Base-by-base conservation (phyloP, 2,329 filamentous ascomycete genomes). In the Coniochaeta prunicola region DNA sequence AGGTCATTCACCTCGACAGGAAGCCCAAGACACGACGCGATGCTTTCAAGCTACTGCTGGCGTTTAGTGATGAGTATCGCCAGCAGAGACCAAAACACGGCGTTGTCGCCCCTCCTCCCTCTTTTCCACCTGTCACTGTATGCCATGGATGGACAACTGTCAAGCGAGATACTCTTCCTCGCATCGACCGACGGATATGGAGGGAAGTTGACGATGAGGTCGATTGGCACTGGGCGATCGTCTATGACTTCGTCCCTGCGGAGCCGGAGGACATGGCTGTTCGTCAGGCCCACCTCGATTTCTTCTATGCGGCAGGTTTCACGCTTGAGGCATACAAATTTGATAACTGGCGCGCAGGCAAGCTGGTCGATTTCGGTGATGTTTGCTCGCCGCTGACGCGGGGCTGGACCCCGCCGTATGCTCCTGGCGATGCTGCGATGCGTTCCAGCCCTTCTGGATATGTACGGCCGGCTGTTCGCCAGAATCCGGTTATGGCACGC, bases 311-410 rank as follows among this genome's bases (percentile, higher is more conserved):
- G 30, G 38, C 30, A 26, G 56, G 56, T 24, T 48, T 57, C 26
- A 24, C 38, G 6, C 9, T 57, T 10, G 31, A 57, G 19, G 6
- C 38, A 26, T 57, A 57, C 26, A 42, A 26, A 24, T 8, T 9
- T 17, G 56, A 57, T 19, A 57, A 57, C 24, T 57, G 56, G 56
- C 38, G 56, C 5, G 56, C 33, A 9, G 56, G 56, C 4, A 4
- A 24, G 33, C 56, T 57, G 28, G 56, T 57, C 4, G 56, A 57
- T 19, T 45, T 57, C 24, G 9, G 34, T 42, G 38, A 57, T 42
- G n/a, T n/a, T n/a, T n/a, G n/a, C n/a, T n/a, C n/a, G n/a, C n/a
- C n/a, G n/a, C n/a, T n/a, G n/a, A n/a, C n/a, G n/a, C n/a, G n/a
- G n/a, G n/a, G n/a, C n/a, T n/a, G n/a, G n/a, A n/a, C n/a, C n/a